phyloP scores from a whole-genome alignment of 2,329 filamentous ascomycete species.

The Rutstroemia sydowiana region DNA sequence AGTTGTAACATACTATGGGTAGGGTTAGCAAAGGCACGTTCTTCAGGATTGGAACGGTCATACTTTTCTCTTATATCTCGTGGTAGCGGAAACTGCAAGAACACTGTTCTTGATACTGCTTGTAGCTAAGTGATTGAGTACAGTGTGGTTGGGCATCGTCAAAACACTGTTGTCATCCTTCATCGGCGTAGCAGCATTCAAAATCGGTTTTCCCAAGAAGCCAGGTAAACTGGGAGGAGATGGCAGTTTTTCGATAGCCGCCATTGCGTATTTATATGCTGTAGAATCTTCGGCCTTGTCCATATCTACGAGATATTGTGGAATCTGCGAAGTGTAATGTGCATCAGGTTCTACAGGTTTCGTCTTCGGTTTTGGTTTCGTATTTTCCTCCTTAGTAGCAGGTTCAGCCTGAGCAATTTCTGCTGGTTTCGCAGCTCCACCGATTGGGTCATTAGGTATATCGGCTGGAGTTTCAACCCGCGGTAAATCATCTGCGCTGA shows the following conservation, averaged over 20 bases:
- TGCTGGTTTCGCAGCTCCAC: slow-evolving; percentile 9
- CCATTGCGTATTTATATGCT: slow-evolving; percentile 65
- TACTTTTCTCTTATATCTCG: slow-evolving; percentile 94
- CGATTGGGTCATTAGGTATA: slow-evolving; percentile 11
- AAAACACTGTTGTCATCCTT: slow-evolving; percentile 98
- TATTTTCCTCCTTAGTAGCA: slow-evolving; percentile 31
- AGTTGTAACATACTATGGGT: slow-evolving; percentile 79
- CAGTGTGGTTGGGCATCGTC: slow-evolving; percentile 94
- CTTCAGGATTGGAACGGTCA: slow-evolving; percentile 24
- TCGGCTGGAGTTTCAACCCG: slow-evolving; percentile 23
- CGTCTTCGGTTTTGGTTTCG: slow-evolving; percentile 36
- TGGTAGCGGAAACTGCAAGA: slow-evolving; percentile 90
- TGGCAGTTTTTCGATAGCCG: slow-evolving; percentile 71
- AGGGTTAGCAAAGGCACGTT: slow-evolving; percentile 2
- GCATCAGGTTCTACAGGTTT: slow-evolving; percentile 49
- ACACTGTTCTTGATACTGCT: slow-evolving; percentile 98
- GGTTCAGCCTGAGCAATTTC: slow-evolving; percentile 17
- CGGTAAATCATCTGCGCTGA: slow-evolving; percentile 66
- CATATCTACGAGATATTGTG: slow-evolving; percentile 77
- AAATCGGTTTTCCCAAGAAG: slow-evolving; percentile 87
- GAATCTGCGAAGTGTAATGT: slow-evolving; percentile 66
- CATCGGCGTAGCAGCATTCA: slow-evolving; percentile 85
- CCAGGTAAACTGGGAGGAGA: slow-evolving; percentile 79
- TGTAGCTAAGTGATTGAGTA: slow-evolving; percentile 91
- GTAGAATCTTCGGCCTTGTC: slow-evolving; percentile 76